These are phyloP conservation scores for Arthrocladium fulminans DNA, from an alignment of 2,329 filamentous ascomycete species.

Conservation along the genomic window DNA sequence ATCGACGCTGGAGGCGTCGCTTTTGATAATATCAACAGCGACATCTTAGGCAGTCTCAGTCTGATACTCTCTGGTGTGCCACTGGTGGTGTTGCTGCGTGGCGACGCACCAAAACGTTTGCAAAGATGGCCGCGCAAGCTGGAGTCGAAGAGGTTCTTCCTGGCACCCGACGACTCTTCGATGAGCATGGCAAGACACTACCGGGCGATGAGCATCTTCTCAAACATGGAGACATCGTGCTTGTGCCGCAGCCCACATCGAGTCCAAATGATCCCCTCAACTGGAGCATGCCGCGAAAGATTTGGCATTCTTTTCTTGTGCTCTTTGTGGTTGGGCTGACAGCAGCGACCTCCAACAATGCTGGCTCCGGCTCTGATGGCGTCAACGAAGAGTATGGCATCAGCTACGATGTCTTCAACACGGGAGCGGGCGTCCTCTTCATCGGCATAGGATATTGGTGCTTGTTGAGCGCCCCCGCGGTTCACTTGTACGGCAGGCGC, in stretches of 20 bases:
- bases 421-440: slow-evolving; percentile 49
- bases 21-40: too few relatives aligned
- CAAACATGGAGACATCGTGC: slow-evolving; percentile 38
- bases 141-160: slow-evolving; percentile 15
- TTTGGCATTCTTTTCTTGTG: slow-evolving; percentile 45
- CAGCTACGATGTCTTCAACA: slow-evolving; percentile 45
- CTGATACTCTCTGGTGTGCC: too few relatives aligned
- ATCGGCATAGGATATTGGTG: slow-evolving; percentile 49
- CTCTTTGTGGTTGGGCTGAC: slow-evolving; percentile 48
- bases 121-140: neutral
- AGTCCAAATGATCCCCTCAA: slow-evolving; percentile 47
- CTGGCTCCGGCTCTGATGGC: slow-evolving; percentile 44
- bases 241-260: slow-evolving; percentile 46
- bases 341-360: slow-evolving; percentile 49
- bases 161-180: slow-evolving; percentile 21
- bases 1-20: slow-evolving; percentile 8
- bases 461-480: slow-evolving; percentile 44
- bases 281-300: slow-evolving; percentile 41
- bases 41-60: too few relatives aligned
- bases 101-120: too few relatives aligned
- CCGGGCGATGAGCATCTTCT: slow-evolving; percentile 20
- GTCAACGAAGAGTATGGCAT: slow-evolving; percentile 45
- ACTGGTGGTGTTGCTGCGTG: too few relatives aligned
- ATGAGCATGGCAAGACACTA: slow-evolving; percentile 17
- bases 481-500: slow-evolving; percentile 47